phyloP scores from a whole-genome alignment of 139 green algal species.

The Chlorella sp. region DNA sequence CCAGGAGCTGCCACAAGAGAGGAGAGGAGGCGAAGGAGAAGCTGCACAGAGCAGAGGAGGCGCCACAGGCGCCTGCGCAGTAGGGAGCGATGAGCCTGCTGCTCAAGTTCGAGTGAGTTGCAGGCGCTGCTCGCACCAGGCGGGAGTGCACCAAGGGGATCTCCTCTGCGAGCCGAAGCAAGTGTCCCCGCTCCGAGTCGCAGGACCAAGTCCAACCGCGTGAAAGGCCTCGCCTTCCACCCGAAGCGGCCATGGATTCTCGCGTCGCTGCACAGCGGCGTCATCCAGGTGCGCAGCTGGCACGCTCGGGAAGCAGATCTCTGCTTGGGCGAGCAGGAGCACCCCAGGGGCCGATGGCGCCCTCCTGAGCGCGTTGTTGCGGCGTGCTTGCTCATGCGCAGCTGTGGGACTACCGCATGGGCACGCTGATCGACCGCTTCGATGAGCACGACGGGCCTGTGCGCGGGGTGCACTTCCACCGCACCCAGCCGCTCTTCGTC shows the following conservation, averaged over 20 bases:
- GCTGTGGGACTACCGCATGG: slow-evolving; percentile 99
- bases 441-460: slow-evolving; percentile 99
- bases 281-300: slow-evolving; percentile 80
- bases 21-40: too few relatives aligned
- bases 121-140: background rate
- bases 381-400: slow-evolving; percentile 32
- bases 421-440: slow-evolving; percentile 98
- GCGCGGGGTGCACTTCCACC: slow-evolving; percentile 95
- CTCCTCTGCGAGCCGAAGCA: background rate
- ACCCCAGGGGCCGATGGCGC: too few relatives aligned
- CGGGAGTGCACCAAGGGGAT: background rate
- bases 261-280: slow-evolving; percentile 94
- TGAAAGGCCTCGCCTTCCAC: slow-evolving; percentile 98
- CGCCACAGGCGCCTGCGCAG: background rate
- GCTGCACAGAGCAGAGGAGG: background rate
- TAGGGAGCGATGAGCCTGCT: slow-evolving; percentile 2
- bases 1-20: too few relatives aligned
- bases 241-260: slow-evolving; percentile 99
- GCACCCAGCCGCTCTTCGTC: slow-evolving; percentile 96
- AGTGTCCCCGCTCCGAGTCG: too few relatives aligned
- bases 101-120: slow-evolving; percentile 14
- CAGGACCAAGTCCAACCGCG: slow-evolving; percentile 66
- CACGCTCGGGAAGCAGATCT: background rate
- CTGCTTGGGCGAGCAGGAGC: too few relatives aligned
- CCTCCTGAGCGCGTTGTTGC: background rate